Percentiles rank a stretch among this genome's conserved stretches.
Conservation (phyloP, 176 grass and related monocot genomes). For the Musa troglodytarum region DNA sequence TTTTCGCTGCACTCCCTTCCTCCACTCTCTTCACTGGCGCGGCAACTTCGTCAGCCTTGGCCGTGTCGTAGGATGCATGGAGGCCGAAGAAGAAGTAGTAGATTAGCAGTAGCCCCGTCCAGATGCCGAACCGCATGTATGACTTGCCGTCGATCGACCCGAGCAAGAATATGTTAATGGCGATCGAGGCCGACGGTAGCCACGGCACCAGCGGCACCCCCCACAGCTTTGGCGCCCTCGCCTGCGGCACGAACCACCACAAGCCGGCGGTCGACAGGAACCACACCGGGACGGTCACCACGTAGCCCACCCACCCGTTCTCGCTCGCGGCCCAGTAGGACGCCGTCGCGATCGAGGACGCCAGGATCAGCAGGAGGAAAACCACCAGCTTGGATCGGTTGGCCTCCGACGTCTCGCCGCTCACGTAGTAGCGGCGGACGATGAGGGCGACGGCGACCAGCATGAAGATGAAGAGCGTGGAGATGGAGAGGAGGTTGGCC, state of each 20-base stretch:
- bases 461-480: constrained; percentile 73
- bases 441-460: constrained; percentile 52
- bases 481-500: constrained; percentile 55
- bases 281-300: constrained; percentile 30
- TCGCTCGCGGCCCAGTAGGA: constrained; percentile 20
- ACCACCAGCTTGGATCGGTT: constrained; percentile 26
- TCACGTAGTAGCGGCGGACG: constrained; percentile 46
- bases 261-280: constrained; percentile 27
- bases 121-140: constrained; percentile 63
- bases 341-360: constrained; percentile 25
- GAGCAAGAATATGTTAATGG: constrained; percentile 80
- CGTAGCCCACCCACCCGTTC: constrained; percentile 29
- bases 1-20: not conserved
- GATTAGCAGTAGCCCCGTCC: constrained; percentile 45
- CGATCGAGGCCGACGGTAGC: constrained; percentile 36
- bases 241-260: constrained; percentile 27
- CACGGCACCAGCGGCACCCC: constrained; percentile 35
- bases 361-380: constrained; percentile 28
- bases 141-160: constrained; percentile 80
- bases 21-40: constrained; percentile 20
- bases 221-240: constrained; percentile 36
- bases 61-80: constrained; percentile 79
- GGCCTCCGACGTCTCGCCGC: constrained; percentile 25
- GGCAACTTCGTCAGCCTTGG: constrained; percentile 19
- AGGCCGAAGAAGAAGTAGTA: constrained; percentile 93